Evolutionary conservation across 257 asterid species (phyloP).

Genomic region (Primulina huaijiensis): DNA sequence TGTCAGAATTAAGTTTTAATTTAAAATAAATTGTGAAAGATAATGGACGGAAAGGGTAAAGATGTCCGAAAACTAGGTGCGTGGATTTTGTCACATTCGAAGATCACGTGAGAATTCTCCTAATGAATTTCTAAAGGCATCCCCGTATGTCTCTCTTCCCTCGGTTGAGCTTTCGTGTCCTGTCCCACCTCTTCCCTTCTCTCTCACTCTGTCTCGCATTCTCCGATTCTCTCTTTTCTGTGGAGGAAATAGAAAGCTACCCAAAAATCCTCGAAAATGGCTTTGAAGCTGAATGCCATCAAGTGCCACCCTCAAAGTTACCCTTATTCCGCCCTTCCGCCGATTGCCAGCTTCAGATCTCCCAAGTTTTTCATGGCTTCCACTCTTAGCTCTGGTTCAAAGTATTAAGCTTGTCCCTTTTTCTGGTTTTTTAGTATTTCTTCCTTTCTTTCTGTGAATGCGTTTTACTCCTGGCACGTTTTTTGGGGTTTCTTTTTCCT

Average conservation of each 20-base stretch:
- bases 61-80: neutral
- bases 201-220: slow-evolving; percentile 11
- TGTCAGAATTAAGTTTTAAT: too few relatives aligned
- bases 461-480: slow-evolving; percentile 3
- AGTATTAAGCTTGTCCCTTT: slow-evolving; percentile 31
- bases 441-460: neutral
- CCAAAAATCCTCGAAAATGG: slow-evolving; percentile 26
- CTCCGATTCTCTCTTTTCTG: slow-evolving; percentile 30
- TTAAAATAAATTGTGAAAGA: neutral
- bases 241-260: slow-evolving; percentile 30
- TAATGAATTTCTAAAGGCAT: neutral
- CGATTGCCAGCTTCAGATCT: slow-evolving; percentile 63
- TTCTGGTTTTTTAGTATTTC: neutral
- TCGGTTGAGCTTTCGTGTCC: slow-evolving; percentile 22
- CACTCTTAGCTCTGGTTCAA: slow-evolving; percentile 56
- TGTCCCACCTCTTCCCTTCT: slow-evolving; percentile 21
- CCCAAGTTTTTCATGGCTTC: slow-evolving; percentile 76
- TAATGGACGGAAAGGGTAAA: slow-evolving; percentile 17
- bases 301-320: slow-evolving; percentile 28
- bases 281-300: slow-evolving; percentile 34
- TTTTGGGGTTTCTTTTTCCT: neutral
- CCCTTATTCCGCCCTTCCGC: slow-evolving; percentile 37
- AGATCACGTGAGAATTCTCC: neutral
- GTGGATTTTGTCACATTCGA: neutral
- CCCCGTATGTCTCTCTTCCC: neutral